Evolutionary conservation across 139 green algal species (phyloP), one percentile per base, ranked within the genome.

Genomic region (Zygnema circumcarinatum): DNA sequence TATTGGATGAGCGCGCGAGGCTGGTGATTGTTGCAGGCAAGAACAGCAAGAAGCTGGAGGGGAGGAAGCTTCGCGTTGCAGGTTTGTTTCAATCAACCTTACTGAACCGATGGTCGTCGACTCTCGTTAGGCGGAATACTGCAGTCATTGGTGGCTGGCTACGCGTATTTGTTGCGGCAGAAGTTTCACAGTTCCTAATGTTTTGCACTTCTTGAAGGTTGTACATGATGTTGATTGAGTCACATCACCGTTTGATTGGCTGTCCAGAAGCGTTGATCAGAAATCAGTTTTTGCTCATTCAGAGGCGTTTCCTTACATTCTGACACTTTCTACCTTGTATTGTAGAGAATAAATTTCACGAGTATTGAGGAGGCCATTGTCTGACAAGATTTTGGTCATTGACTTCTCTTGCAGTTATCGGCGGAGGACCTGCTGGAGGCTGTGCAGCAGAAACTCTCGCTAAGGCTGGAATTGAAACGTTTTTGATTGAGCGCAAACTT

Each of bases 401-500:
- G n/a, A n/a, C n/a, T n/a, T 79, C 32, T 38, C 31, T 25, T 56
- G 96, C 96, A 42, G 96, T 99, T 35, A 95, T 99, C 39, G 97
- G 97, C 40, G 97, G 97, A 78, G 97, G 97, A 7, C 97, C 97
- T 11, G 94, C 95, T 2, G 97, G 97, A 16, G 96, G 97, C 31
- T 98, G 97, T 90, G 93, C 96, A 74, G 97, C 97, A 29, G 97
- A 99, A 92, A 97, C 95, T 1, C 93, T 99, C 31, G 97, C 97
- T 75, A 93, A 98, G 93, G 94, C 84, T 40, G 97, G 97, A 76
- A 92, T 97, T 16, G 97, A 99, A 93, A 96, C 96, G 7, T 98
- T 93, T 91, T 90, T 99, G 67, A 94, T 99, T 87, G 97, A 99
- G 95, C 93, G 97, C 73, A 99, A 99, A 93, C 90, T 99, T 86